A percentile compares a stretch with the other conserved stretches of the same genome.
These are phyloP conservation scores for Filosporella fistucella DNA, from an alignment of 495 filamentous ascomycete species.

Conservation along the genomic window DNA sequence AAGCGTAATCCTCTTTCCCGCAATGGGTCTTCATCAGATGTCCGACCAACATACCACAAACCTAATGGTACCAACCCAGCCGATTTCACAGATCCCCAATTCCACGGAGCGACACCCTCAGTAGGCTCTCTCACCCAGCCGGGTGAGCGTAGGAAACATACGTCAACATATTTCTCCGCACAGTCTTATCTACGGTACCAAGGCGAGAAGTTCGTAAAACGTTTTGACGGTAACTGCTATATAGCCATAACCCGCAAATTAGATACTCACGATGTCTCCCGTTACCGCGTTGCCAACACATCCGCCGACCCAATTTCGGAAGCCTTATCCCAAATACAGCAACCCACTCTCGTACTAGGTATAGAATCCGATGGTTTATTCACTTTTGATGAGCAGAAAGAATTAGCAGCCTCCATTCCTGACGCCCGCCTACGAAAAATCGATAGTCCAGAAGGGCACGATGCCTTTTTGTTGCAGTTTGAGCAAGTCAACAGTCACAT, in stretches of 20 bases:
- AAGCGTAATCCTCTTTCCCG: conserved; percentile 26
- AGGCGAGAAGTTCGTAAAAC: conserved; percentile 90
- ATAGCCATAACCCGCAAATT: conserved; percentile 98
- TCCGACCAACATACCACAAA: not conserved
- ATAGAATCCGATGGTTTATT: conserved; percentile 95
- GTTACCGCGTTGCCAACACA: conserved; percentile 28
- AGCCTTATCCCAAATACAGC: conserved; percentile 76
- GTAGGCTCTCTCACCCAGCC: not conserved
- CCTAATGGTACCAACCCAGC: conserved; percentile 1
- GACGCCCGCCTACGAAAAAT: conserved; percentile 76
- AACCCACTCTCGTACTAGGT: conserved; percentile 84
- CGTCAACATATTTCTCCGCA: conserved; percentile 90
- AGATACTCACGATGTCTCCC: conserved; percentile 94
- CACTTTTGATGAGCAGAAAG: conserved; percentile 92
- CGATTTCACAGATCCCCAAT: conserved; percentile 64
- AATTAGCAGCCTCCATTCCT: conserved; percentile 79
- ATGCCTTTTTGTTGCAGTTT: conserved; percentile 94
- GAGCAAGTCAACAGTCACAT: conserved; percentile 92
- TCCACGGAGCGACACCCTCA: conserved; percentile 55
- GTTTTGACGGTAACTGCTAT: conserved; percentile 98
- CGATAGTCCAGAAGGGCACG: conserved; percentile 90
- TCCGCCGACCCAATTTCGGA: conserved; percentile 48
- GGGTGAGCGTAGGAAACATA: conserved; percentile 28
- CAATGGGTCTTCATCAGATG: conserved; percentile 9
- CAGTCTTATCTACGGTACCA: conserved; percentile 99